Conservation (phyloP, 2,329 filamentous ascomycete genomes). For the Fusarium sp. region DNA sequence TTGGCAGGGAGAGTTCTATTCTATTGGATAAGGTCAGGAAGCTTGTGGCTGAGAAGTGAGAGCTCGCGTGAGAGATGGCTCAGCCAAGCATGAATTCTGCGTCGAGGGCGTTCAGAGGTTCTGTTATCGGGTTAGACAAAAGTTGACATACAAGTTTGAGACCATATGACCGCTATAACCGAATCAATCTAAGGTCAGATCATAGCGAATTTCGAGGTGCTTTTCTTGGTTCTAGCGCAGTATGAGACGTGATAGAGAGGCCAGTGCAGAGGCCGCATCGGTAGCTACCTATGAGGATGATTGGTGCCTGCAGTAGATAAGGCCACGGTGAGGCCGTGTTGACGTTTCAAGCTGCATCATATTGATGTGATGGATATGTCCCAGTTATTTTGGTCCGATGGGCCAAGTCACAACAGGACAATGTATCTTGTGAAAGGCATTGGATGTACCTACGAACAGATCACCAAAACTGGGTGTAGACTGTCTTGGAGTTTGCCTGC, state of each 20-base stretch:
- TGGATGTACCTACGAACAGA: not conserved
- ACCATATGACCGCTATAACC: constrained; percentile 10
- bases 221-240: not conserved
- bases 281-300: not conserved
- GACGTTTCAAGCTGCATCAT: constrained; percentile 4
- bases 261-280: not conserved
- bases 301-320: not conserved
- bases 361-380: not conserved
- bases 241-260: not conserved
- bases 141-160: constrained; percentile 21
- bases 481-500: too few relatives aligned
- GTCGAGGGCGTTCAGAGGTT: constrained; percentile 20
- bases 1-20: constrained; percentile 82
- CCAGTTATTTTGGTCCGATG: not conserved
- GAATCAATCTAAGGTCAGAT: not conserved
- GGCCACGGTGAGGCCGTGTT: not conserved
- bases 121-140: constrained; percentile 29
- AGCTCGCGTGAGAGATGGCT: not conserved
- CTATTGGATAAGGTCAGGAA: constrained; percentile 80
- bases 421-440: not conserved
- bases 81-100: not conserved
- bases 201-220: not conserved
- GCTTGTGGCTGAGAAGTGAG: constrained; percentile 62
- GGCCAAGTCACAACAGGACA: not conserved
- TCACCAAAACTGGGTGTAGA: not conserved